Percentiles rank a stretch among this genome's conserved stretches.
These are phyloP conservation scores for Symbiotaphrina buchneri DNA, from an alignment of 495 filamentous ascomycete species.

Conservation along the genomic window DNA sequence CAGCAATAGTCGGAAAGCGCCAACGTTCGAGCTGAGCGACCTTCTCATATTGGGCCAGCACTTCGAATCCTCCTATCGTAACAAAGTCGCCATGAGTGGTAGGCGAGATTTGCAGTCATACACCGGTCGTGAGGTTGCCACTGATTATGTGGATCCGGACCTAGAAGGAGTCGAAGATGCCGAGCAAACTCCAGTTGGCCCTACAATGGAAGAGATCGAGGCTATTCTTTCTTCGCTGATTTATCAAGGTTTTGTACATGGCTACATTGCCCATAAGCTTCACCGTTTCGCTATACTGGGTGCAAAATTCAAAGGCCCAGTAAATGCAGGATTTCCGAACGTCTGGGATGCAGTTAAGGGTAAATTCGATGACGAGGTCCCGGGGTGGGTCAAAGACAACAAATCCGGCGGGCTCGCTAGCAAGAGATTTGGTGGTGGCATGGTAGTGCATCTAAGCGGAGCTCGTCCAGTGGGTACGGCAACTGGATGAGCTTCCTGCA, in stretches of 20 bases:
- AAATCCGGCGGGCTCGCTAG: not conserved
- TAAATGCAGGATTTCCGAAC: conserved; percentile 39
- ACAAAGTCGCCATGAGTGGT: too few species aligned
- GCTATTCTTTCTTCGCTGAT: conserved; percentile 52
- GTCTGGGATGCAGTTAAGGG: conserved; percentile 32
- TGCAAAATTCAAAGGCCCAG: conserved; percentile 34
- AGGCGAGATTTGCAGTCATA: too few species aligned
- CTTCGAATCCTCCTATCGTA: conserved; percentile 11
- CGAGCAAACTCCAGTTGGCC: conserved; percentile 7
- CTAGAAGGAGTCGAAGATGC: conserved; percentile 11
- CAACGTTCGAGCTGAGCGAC: conserved; percentile 31
- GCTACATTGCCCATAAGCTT: conserved; percentile 61
- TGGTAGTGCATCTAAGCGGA: conserved; percentile 4
- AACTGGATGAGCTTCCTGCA: too few species aligned
- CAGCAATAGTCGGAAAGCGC: conserved; percentile 19
- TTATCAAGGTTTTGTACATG: conserved; percentile 63
- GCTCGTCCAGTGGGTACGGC: conserved; percentile 2
- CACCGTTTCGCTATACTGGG: conserved; percentile 65
- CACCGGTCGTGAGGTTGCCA: conserved; percentile 2
- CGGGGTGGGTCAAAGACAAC: conserved; percentile 27
- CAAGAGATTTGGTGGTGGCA: not conserved
- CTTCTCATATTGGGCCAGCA: conserved; percentile 22
- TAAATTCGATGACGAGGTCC: conserved; percentile 17
- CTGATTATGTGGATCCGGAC: conserved; percentile 19
- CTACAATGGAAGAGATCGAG: conserved; percentile 47